Percentiles rank a stretch among this genome's conserved stretches.
phyloP scores from a whole-genome alignment of 1,139 yeast genomes.

The Suhomyces taliae region DNA sequence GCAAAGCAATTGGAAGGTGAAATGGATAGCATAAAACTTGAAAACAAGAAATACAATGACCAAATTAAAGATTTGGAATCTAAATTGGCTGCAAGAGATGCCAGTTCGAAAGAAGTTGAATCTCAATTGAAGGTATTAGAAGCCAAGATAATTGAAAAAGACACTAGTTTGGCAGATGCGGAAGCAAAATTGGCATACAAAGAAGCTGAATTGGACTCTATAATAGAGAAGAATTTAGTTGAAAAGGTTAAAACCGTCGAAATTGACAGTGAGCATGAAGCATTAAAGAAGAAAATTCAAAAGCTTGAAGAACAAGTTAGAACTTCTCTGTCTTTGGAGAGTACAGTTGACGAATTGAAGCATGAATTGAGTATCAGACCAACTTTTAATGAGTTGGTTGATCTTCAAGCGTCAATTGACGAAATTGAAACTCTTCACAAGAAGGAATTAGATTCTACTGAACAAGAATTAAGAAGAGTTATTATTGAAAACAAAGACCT shows the following conservation, averaged over 20 bases:
- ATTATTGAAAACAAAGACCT: conserved; percentile 19
- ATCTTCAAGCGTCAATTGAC: conserved; percentile 24
- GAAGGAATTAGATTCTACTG: conserved; percentile 30
- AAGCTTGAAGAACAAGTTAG: conserved; percentile 10
- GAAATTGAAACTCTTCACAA: conserved; percentile 30
- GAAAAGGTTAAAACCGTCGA: conserved; percentile 12
- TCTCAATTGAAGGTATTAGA: conserved; percentile 8
- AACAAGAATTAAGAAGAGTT: conserved; percentile 27
- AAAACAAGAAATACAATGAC: conserved; percentile 11
- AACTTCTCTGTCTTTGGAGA: conserved; percentile 12
- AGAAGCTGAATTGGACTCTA: conserved; percentile 15
- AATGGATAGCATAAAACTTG: conserved; percentile 30
- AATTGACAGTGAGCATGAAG: conserved; percentile 8
- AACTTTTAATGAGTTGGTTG: conserved; percentile 25
- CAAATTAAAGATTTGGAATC: conserved; percentile 11
- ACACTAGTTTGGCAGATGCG: conserved; percentile 3
- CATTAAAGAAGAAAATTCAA: conserved; percentile 1
- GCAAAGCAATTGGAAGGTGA: conserved; percentile 56
- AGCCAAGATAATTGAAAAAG: conserved; percentile 5
- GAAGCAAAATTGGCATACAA: conserved; percentile 13
- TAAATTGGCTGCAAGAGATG: conserved; percentile 2
- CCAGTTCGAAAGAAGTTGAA: background rate
- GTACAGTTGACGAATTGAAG: conserved; percentile 23
- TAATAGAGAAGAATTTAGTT: conserved; percentile 15
- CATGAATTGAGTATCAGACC: conserved; percentile 27